These are phyloP conservation scores for Solanum piurae DNA, from an alignment of 257 asterid species.

Conservation along the genomic window DNA sequence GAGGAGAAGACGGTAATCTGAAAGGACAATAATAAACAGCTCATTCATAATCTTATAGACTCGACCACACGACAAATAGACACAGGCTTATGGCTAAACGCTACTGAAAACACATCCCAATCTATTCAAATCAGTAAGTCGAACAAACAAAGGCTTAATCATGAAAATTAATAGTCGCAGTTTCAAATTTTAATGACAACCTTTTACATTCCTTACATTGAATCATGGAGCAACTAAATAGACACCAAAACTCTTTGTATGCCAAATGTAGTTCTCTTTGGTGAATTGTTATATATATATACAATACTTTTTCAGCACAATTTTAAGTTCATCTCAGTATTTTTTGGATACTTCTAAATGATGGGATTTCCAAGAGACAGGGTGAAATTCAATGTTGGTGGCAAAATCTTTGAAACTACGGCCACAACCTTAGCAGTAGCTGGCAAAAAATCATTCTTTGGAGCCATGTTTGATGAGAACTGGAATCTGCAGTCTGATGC, in stretches of 20 bases:
- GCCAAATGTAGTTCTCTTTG: not conserved
- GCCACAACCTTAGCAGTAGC: not conserved
- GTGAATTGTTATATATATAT: not conserved
- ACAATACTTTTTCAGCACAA: not conserved
- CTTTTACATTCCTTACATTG: not conserved
- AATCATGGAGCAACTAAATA: not conserved
- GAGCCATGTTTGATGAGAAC: slow-evolving; percentile 28
- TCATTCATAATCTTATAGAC: not conserved
- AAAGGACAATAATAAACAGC: not conserved
- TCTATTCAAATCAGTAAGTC: not conserved
- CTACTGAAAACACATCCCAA: not conserved
- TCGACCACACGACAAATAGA: not conserved
- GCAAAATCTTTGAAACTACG: not conserved
- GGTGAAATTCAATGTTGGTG: not conserved
- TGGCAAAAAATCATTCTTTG: slow-evolving; percentile 26
- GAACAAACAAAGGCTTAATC: not conserved
- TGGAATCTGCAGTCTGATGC: not conserved
- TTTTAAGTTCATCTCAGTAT: not conserved
- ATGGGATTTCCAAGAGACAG: not conserved
- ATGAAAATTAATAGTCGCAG: not conserved
- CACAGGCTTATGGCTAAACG: not conserved
- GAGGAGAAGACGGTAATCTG: not conserved
- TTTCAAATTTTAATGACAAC: not conserved
- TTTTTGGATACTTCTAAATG: not conserved
- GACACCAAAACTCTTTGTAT: not conserved